Conservation (phyloP, 495 filamentous ascomycete species). For the Daldinia concentrica region DNA sequence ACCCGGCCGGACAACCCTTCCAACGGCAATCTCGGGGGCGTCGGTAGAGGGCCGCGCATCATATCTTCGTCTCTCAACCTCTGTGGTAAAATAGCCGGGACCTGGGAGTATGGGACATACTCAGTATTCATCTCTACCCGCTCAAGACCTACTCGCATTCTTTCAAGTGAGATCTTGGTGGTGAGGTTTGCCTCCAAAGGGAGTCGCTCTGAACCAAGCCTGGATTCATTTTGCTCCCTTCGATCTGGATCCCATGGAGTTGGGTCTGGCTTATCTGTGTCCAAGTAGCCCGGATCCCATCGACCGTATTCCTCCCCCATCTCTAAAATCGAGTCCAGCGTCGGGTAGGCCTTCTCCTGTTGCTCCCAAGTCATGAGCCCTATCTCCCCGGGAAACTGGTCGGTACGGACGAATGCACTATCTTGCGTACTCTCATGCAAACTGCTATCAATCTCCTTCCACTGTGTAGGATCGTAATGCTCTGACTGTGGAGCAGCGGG, state of each 20-base stretch:
- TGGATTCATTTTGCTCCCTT: conserved; percentile 23
- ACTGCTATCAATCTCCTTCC: conserved; percentile 9
- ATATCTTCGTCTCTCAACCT: conserved; percentile 28
- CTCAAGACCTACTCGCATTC: background rate
- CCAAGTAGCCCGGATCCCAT: conserved; percentile 29
- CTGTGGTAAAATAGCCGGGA: conserved; percentile 13
- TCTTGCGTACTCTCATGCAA: background rate
- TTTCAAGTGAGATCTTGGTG: conserved; percentile 37
- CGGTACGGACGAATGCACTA: background rate
- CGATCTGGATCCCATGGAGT: conserved; percentile 32
- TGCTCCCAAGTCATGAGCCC: conserved; percentile 34
- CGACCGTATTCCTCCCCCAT: background rate
- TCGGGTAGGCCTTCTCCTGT: conserved; percentile 34
- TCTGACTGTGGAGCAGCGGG: conserved; percentile 7
- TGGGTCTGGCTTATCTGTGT: background rate
- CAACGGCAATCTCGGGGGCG: conserved; percentile 3
- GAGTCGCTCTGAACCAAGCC: background rate
- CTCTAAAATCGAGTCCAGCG: conserved; percentile 24
- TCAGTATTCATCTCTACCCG: conserved; percentile 6
- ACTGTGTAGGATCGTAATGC: conserved; percentile 27
- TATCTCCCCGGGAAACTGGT: background rate
- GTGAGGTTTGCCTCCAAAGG: conserved; percentile 16
- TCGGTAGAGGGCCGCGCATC: conserved; percentile 23
- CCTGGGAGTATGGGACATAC: conserved; percentile 18
- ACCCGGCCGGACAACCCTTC: background rate